These are phyloP conservation scores for Limnanthes douglasii DNA, from an alignment of 345 rosid species.

Conservation along the genomic window DNA sequence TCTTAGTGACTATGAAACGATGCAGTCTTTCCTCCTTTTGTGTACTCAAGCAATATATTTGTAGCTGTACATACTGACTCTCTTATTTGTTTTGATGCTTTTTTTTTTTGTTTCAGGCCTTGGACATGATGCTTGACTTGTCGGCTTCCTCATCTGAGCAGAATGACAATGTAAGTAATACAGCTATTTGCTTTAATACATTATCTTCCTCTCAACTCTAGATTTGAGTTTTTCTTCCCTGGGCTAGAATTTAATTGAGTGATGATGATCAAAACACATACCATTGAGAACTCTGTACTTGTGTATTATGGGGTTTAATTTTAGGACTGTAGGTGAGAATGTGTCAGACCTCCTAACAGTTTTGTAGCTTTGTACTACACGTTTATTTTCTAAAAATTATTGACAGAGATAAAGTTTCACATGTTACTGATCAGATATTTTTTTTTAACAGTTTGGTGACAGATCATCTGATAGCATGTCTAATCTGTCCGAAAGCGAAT, in stretches of 20 bases:
- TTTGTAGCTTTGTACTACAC: too few species aligned
- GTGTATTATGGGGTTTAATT: constrained; percentile 4
- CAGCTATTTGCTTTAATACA: not conserved
- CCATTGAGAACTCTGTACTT: too few species aligned
- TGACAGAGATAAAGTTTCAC: too few species aligned
- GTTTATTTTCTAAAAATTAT: too few species aligned
- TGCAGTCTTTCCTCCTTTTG: too few species aligned
- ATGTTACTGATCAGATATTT: too few species aligned
- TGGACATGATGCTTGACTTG: constrained; percentile 56
- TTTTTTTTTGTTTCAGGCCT: constrained; percentile 38
- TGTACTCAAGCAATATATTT: too few species aligned
- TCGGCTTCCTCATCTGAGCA: constrained; percentile 33
- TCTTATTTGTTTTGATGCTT: constrained; percentile 3
- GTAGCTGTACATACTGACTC: constrained; percentile 12
- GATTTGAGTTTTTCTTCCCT: not conserved
- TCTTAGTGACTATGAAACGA: too few species aligned
- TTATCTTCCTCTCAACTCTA: not conserved
- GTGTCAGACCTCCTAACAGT: too few species aligned
- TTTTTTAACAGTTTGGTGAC: constrained; percentile 35
- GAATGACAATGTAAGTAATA: constrained; percentile 43
- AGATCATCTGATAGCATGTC: constrained; percentile 37
- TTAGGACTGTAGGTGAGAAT: too few species aligned
- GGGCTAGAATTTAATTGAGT: too few species aligned
- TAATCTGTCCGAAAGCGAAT: constrained; percentile 39
- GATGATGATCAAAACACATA: too few species aligned